Evolutionary conservation across 257 asterid species (phyloP).

Genomic region (Echites panduratus): DNA sequence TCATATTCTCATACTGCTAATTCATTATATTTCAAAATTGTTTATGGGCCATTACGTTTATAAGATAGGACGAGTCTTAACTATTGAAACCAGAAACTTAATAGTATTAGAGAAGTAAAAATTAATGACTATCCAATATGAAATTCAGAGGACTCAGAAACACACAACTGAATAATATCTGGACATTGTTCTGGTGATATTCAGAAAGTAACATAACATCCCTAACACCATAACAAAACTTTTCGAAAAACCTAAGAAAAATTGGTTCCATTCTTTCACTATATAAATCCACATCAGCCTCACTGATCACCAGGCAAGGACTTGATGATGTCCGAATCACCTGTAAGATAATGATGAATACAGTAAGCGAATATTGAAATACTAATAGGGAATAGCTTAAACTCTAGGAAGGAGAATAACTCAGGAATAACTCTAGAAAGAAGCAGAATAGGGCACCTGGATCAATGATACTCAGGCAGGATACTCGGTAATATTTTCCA

Average conservation of each 20-base stretch:
- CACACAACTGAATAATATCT: not conserved
- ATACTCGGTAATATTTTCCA: slow-evolving; percentile 63
- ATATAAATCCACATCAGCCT: slow-evolving; percentile 1
- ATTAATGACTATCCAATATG: not conserved
- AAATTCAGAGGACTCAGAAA: not conserved
- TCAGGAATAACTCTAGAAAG: not conserved
- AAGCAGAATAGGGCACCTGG: slow-evolving; percentile 32
- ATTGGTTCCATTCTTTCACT: not conserved
- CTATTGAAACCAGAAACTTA: not conserved
- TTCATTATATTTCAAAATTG: no score
- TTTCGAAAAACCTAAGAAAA: not conserved
- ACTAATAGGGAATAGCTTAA: no score
- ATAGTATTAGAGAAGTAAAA: not conserved
- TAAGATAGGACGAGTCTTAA: no score
- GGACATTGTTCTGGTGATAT: slow-evolving; percentile 4
- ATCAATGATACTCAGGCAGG: slow-evolving; percentile 75
- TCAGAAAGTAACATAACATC: slow-evolving; percentile 5
- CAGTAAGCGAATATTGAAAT: not conserved
- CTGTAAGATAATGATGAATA: slow-evolving; percentile 20
- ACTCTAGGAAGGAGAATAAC: no score
- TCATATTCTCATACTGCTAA: no score
- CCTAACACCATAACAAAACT: slow-evolving; percentile 7
- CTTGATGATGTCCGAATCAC: slow-evolving; percentile 77
- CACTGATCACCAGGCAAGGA: slow-evolving; percentile 51
- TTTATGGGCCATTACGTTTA: no score